These are phyloP conservation scores for Hortiboletus flavorubellus DNA, from an alignment of 768 basidiomycete genomes.

Conservation along the genomic window DNA sequence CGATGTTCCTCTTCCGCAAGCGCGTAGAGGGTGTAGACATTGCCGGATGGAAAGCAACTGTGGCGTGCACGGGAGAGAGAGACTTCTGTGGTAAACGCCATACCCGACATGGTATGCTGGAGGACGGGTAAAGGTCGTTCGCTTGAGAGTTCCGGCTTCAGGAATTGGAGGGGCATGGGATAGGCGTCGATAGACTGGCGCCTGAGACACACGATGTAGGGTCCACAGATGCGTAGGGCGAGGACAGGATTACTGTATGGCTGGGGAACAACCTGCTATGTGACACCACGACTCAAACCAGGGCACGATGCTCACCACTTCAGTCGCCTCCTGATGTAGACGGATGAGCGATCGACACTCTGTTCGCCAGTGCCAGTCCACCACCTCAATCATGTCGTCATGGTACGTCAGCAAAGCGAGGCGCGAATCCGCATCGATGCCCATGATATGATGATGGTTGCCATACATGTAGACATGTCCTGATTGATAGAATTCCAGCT, in stretches of 20 bases:
- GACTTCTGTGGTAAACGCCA: conserved; percentile 30
- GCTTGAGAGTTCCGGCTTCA: background rate
- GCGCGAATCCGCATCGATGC: conserved; percentile 32
- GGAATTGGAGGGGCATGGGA: conserved; percentile 9
- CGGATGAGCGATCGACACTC: conserved; percentile 15
- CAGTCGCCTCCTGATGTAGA: conserved; percentile 22
- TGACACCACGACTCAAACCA: background rate
- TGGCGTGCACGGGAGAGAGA: conserved; percentile 39
- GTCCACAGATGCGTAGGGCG: conserved; percentile 42
- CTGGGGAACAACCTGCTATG: conserved; percentile 13
- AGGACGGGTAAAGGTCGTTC: conserved; percentile 12
- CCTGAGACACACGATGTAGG: conserved; percentile 50
- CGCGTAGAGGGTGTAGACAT: conserved; percentile 33
- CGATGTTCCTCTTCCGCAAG: conserved; percentile 36
- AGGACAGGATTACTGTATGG: conserved; percentile 33
- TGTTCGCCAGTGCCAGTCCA: conserved; percentile 33
- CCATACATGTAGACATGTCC: too few relatives aligned
- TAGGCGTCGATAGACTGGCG: conserved; percentile 46
- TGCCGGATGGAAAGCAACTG: conserved; percentile 31
- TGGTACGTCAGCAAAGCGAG: conserved; percentile 26
- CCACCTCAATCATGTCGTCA: conserved; percentile 32
- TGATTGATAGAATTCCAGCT: too few relatives aligned
- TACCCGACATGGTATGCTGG: conserved; percentile 12
- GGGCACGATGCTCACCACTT: conserved; percentile 25
- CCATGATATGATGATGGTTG: conserved; percentile 14